Conservation (phyloP, 305 asterid genomes). For the Striga hermonthica region DNA sequence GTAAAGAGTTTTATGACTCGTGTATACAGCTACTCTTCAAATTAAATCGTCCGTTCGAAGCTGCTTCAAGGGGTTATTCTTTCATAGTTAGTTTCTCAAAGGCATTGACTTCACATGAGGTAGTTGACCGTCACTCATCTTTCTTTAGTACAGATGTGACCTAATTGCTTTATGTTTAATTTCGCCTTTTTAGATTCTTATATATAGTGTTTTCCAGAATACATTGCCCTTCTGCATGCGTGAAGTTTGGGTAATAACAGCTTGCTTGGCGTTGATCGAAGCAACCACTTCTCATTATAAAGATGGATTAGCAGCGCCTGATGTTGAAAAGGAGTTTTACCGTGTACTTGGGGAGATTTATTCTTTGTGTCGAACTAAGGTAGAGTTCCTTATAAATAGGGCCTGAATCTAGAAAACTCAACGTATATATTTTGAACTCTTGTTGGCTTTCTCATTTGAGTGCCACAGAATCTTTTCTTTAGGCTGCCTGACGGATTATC, state of each 20-base stretch:
- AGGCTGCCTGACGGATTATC: constrained; percentile 20
- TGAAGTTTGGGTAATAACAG: constrained; percentile 96
- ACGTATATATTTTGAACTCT: constrained; percentile 14
- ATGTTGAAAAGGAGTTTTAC: constrained; percentile 84
- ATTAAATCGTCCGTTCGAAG: constrained; percentile 92
- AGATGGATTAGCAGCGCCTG: constrained; percentile 71
- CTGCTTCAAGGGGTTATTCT: constrained; percentile 91
- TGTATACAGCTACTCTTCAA: constrained; percentile 75
- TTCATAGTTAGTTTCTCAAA: constrained; percentile 95
- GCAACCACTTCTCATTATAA: constrained; percentile 72
- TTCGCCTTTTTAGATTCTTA: constrained; percentile 31
- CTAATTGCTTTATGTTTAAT: constrained; percentile 25
- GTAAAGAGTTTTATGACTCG: constrained; percentile 34
- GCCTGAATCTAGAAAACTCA: constrained; percentile 21
- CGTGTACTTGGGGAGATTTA: constrained; percentile 90
- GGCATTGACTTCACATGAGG: constrained; percentile 83
- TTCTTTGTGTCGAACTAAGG: constrained; percentile 93
- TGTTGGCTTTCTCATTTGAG: constrained; percentile 24
- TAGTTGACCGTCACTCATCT: constrained; percentile 38
- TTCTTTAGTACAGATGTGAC: constrained; percentile 26
- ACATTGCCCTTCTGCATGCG: constrained; percentile 91
- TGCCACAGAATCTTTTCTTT: constrained; percentile 4
- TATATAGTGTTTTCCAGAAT: constrained; percentile 49
- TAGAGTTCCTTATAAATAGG: constrained; percentile 32
- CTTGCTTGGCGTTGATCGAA: constrained; percentile 73